Evolutionary conservation across 2,329 filamentous ascomycete genomes (phyloP), one percentile per base, ranked within the genome.

Genomic region (Apiospora phragmitis): DNA sequence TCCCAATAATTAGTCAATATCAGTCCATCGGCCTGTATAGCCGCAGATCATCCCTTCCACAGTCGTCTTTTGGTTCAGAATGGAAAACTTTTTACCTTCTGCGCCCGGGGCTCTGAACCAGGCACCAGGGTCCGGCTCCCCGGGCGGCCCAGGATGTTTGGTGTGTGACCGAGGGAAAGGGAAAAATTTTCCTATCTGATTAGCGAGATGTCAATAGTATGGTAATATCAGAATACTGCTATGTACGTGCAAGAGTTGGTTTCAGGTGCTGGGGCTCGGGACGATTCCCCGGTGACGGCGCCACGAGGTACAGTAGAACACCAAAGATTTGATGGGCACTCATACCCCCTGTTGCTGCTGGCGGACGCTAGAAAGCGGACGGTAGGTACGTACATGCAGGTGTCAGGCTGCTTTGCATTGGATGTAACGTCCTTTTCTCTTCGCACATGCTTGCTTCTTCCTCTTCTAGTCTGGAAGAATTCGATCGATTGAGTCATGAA

Each of bases 161-260:
- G 18, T 14, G 38, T 38, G 55, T n/a, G 32, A 62, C 55, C 51
- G 35, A 59, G 51, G 51, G 51, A 12, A 62, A 38, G 55, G 55
- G 32, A n/a, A 62, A 38, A 62, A 38, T 38, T 62, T 62, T 62
- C 55, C 55, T 62, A 62, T 62, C 55, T 62, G 55, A 62, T 62
- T 62, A 62, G 55, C 55, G 55, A 62, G 32, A n/a, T 62, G 55
- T 38, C 55, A 38, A 62, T 62, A 38, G 55, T 12, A 62, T 14
- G 55, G 55, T 38, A 62, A 62, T 62, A 24, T 62, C 55, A n/a
- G 55, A 62, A 62, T n/a, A n/a, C 29, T 18, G 51, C n/a, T n/a
- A n/a, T n/a, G 51, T 62, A 62, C 8, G 18, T 59, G 29, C 21
- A n/a, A 38, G 55, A 62, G 55, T 38, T 62, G 32, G 55, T 62